Evolutionary conservation across 2,329 filamentous ascomycete genomes (phyloP).

Genomic region (Teratosphaeria pseudoeucalypti): DNA sequence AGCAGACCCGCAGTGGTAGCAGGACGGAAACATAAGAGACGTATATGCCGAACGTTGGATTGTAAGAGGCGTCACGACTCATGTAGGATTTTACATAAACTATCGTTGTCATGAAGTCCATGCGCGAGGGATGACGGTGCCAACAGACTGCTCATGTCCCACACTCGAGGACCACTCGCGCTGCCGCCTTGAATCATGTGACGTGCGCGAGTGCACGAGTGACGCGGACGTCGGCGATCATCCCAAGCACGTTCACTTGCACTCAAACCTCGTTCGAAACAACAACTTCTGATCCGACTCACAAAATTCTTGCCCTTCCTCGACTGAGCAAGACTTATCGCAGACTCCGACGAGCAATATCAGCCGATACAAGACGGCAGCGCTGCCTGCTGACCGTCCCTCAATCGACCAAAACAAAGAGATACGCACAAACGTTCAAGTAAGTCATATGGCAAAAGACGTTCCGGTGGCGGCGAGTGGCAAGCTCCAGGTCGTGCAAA

Average conservation of each 20-base stretch:
- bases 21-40: neutral
- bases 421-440: too few species aligned
- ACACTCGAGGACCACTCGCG: too few species aligned
- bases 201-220: neutral
- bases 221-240: neutral
- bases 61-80: neutral
- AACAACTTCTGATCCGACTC: neutral
- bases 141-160: too few species aligned
- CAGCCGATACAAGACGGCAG: too few species aligned
- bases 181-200: neutral
- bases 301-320: neutral
- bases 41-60: neutral
- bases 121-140: neutral
- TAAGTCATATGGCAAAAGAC: neutral
- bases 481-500: neutral
- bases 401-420: neutral
- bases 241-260: neutral
- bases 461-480: neutral
- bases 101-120: neutral
- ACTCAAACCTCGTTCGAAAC: neutral
- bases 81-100: neutral
- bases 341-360: too few species aligned
- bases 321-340: too few species aligned
- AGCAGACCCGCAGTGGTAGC: neutral
- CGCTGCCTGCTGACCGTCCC: neutral